Conservation (phyloP, 78 protist species). For the Polysphondylium violaceum region DNA sequence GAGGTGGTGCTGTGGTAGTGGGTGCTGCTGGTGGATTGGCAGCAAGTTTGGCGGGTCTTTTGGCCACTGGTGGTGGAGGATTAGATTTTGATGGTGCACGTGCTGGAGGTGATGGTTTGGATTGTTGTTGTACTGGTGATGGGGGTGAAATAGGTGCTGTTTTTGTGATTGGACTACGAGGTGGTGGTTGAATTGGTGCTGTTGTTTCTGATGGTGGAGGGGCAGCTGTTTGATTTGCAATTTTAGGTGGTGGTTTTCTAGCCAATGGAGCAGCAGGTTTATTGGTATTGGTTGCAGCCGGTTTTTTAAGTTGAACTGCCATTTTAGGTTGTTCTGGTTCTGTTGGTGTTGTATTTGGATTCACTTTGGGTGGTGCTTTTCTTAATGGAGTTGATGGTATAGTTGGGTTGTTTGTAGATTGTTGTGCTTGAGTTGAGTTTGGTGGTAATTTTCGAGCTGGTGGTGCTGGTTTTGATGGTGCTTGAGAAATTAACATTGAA, state of each 20-base stretch:
- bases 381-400: background rate
- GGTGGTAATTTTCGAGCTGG: conserved; percentile 15
- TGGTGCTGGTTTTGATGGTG: conserved; percentile 10
- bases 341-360: background rate
- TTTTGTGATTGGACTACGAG: background rate
- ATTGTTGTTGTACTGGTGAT: conserved; percentile 34
- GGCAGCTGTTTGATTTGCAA: background rate
- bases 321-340: conserved; percentile 12
- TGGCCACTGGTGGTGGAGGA: conserved; percentile 32
- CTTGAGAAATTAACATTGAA: conserved; percentile 3
- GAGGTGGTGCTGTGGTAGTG: background rate
- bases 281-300: background rate
- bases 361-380: background rate
- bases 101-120: background rate
- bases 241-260: conserved; percentile 59
- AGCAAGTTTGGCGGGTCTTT: background rate
- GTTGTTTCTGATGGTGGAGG: background rate
- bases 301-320: conserved; percentile 3
- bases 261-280: background rate
- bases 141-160: conserved; percentile 1
- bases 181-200: background rate
- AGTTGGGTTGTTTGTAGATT: background rate
- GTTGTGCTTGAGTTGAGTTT: background rate
- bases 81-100: background rate
- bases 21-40: background rate